phyloP scores from a whole-genome alignment of 1,284 basidiomycete species.

The Cryptococcus maquisensis region DNA sequence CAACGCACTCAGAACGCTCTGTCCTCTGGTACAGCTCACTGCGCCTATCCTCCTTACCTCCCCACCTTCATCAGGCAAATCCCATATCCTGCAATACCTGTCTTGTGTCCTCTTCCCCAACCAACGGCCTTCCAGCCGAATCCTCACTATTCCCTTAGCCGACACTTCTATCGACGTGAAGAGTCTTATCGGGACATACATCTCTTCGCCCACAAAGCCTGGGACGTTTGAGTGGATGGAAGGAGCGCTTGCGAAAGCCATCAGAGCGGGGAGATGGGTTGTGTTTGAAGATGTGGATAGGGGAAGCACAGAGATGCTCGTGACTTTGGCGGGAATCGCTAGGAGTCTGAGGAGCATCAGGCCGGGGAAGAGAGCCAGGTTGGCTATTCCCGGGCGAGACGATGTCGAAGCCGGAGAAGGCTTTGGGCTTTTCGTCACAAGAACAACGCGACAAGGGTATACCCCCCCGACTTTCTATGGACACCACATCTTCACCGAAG shows the following conservation, averaged over 20 bases:
- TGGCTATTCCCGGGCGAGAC: slow-evolving; percentile 65
- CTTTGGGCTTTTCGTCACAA: slow-evolving; percentile 76
- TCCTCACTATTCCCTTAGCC: slow-evolving; percentile 82
- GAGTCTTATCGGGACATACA: slow-evolving; percentile 86
- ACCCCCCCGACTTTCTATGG: slow-evolving; percentile 66
- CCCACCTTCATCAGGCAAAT: slow-evolving; percentile 85
- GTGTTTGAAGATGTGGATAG: slow-evolving; percentile 91
- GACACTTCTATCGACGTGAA: slow-evolving; percentile 94
- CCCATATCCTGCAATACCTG: slow-evolving; percentile 73
- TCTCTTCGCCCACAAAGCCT: slow-evolving; percentile 77
- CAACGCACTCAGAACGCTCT: slow-evolving; percentile 60
- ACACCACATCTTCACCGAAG: slow-evolving; percentile 71
- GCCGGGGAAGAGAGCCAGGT: slow-evolving; percentile 61
- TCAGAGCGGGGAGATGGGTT: slow-evolving; percentile 89
- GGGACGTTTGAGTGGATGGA: slow-evolving; percentile 97
- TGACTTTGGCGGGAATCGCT: slow-evolving; percentile 73
- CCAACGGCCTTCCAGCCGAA: slow-evolving; percentile 54
- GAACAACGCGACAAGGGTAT: slow-evolving; percentile 55
- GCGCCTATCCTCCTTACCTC: slow-evolving; percentile 82
- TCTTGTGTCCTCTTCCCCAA: slow-evolving; percentile 56
- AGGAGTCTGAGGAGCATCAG: slow-evolving; percentile 66
- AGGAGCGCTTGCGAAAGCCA: slow-evolving; percentile 84
- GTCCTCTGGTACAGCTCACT: slow-evolving; percentile 62
- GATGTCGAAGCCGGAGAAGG: slow-evolving; percentile 66
- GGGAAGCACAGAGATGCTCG: slow-evolving; percentile 79